Evolutionary conservation across 2,329 filamentous ascomycete species (phyloP), one percentile per base, ranked within the genome.

Genomic region (Sporothrix schenckii): DNA sequence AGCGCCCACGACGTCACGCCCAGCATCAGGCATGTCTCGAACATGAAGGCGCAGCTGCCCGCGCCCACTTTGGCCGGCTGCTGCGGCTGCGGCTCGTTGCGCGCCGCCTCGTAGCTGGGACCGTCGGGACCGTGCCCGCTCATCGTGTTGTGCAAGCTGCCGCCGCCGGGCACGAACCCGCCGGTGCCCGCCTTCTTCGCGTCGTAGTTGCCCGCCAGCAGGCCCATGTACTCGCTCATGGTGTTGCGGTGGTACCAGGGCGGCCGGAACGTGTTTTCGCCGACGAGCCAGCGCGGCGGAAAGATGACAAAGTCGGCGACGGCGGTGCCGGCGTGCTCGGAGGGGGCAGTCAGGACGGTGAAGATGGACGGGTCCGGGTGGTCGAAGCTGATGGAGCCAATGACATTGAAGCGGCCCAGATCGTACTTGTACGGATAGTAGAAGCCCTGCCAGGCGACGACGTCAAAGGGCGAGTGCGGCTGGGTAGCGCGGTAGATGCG

Each of bases 381-480:
- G 78, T 94, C 91, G 76, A 87, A 92, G 9, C 88, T 90, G 74
- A 92, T 88, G 69, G 85, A 88, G 24, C 91, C 91, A 58, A 94
- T 88, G 56, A 87, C 88, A 80, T 90, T 91, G 83, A 93, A 94
- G 44, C 90, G 87, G 34, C 89, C 90, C 0, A 94, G 84, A 75
- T 93, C 91, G 81, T 94, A 94, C 80, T 94, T 94, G 85, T 88
- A 92, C 0, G 91, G 91, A 72, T 91, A 90, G 80, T 93, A 93
- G 73, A 88, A 91, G 58, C 91, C 91, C 77, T 94, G 91, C 91
- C 91, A 94, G 3, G 89, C 90, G 3, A 93, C 91, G 0, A 94
- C 87, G 75, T 94, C 91, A 75, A 93, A 94, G 0, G 91, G 91
- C 0, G 88, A 54, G 77, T 93, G 91, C 13, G 83, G 78, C 79